These are phyloP conservation scores for Penicillium sp. DNA, from an alignment of 2,329 filamentous ascomycete species.

Conservation along the genomic window DNA sequence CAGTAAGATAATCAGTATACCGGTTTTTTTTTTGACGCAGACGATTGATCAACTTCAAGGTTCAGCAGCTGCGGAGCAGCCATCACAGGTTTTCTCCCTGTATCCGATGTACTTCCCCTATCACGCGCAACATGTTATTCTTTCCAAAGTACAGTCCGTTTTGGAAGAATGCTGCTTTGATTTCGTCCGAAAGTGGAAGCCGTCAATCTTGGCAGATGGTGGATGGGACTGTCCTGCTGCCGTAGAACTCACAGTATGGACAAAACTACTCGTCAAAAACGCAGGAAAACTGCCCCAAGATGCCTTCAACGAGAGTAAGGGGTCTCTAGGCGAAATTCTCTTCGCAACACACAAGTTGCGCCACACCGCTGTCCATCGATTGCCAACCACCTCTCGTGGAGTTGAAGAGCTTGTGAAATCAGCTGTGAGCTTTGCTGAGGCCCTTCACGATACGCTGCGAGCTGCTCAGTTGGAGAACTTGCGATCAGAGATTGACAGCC, in stretches of 20 bases:
- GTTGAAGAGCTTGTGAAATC: conserved; percentile 26
- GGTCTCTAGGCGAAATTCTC: conserved; percentile 21
- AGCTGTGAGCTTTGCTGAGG: conserved; percentile 24
- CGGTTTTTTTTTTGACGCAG: neutral
- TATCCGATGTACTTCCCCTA: conserved; percentile 34
- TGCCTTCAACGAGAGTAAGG: conserved; percentile 17
- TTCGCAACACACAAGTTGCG: conserved; percentile 24
- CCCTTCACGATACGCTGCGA: conserved; percentile 26
- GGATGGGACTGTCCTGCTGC: conserved; percentile 33
- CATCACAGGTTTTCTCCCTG: conserved; percentile 11
- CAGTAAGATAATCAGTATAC: neutral
- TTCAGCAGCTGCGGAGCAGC: neutral
- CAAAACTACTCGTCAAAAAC: conserved; percentile 20
- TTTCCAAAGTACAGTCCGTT: conserved; percentile 32
- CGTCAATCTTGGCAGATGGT: conserved; percentile 23
- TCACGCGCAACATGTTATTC: conserved; percentile 33
- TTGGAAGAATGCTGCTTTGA: conserved; percentile 41
- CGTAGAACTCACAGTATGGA: conserved; percentile 37
- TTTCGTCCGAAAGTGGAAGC: conserved; percentile 32
- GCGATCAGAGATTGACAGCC: conserved; percentile 23
- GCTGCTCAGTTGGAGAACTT: conserved; percentile 27
- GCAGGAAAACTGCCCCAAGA: conserved; percentile 21
- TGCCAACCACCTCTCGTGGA: conserved; percentile 23
- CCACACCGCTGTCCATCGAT: conserved; percentile 32
- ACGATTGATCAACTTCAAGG: neutral